Percentiles rank a stretch among this genome's conserved stretches.
phyloP scores from a whole-genome alignment of 495 filamentous ascomycete genomes.

The Podospora tetraspora region DNA sequence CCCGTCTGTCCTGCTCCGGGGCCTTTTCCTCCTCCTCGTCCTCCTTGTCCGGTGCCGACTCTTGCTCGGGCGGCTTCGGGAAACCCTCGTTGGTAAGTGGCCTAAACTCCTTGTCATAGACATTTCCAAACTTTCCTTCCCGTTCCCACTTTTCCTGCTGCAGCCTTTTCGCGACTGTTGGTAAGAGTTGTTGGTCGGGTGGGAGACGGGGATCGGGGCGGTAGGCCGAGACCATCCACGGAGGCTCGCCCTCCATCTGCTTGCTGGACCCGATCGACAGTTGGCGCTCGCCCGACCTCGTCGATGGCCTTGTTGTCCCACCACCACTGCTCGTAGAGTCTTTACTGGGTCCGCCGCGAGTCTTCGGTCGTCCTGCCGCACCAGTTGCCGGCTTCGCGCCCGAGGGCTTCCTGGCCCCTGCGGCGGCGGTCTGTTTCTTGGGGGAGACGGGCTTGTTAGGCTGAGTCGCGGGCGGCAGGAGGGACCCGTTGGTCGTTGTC shows the following conservation, averaged over 20 bases:
- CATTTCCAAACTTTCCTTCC: constrained; percentile 74
- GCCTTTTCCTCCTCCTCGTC: constrained; percentile 34
- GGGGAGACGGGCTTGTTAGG: constrained; percentile 44
- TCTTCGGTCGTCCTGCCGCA: constrained; percentile 54
- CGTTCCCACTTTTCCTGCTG: constrained; percentile 94
- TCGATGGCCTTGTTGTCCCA: constrained; percentile 46
- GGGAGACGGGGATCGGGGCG: constrained; percentile 92
- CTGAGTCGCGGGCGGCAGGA: constrained; percentile 22
- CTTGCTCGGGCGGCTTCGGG: constrained; percentile 41
- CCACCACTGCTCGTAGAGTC: constrained; percentile 47
- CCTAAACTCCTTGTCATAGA: constrained; percentile 78
- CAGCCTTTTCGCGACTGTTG: constrained; percentile 85
- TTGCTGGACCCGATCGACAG: constrained; percentile 47
- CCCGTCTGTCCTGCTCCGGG: constrained; percentile 22
- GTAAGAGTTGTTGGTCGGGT: constrained; percentile 90
- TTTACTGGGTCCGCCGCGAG: constrained; percentile 50
- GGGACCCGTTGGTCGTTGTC: constrained; percentile 33
- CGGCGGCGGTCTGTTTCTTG: constrained; percentile 33
- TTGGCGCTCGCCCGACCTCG: constrained; percentile 47
- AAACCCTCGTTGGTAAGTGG: constrained; percentile 60
- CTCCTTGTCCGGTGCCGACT: constrained; percentile 23
- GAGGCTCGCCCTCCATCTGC: constrained; percentile 87
- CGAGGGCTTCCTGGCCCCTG: constrained; percentile 37
- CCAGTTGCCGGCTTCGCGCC: constrained; percentile 36
- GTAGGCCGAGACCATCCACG: constrained; percentile 92